Conservation (phyloP, 1,139 yeast species). For the Kurtzmaniella quercitrusa region DNA sequence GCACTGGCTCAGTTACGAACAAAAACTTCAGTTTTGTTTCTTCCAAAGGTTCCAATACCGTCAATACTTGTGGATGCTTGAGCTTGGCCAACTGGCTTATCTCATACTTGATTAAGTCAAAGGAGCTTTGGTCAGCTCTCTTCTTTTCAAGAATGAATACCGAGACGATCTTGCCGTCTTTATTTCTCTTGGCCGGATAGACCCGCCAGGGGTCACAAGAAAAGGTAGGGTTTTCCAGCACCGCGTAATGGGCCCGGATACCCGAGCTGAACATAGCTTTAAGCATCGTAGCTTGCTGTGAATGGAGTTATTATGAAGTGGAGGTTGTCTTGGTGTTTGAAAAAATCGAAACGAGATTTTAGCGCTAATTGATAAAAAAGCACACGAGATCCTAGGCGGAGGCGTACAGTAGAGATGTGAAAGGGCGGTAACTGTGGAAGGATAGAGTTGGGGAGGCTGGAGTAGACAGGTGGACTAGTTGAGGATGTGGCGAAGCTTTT, state of each 20-base stretch:
- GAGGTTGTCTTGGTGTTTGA: too few species aligned
- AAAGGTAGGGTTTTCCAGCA: constrained; percentile 72
- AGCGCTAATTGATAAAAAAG: background rate
- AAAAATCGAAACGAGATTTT: too few species aligned
- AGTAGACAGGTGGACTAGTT: too few species aligned
- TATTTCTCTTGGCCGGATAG: constrained; percentile 73
- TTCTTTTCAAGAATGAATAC: constrained; percentile 88
- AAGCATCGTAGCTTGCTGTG: constrained; percentile 19
- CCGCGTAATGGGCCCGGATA: constrained; percentile 68
- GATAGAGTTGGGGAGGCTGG: too few species aligned
- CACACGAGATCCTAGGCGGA: background rate
- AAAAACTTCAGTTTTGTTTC: constrained; percentile 73
- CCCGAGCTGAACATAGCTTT: constrained; percentile 52
- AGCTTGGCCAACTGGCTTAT: constrained; percentile 71
- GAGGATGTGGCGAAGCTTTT: too few species aligned
- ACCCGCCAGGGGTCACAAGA: constrained; percentile 82
- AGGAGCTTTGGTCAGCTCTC: constrained; percentile 55
- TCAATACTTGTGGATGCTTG: constrained; percentile 82
- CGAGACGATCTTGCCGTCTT: constrained; percentile 57
- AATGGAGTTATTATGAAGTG: too few species aligned
- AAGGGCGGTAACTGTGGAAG: too few species aligned
- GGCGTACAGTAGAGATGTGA: background rate
- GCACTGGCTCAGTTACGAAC: constrained; percentile 82
- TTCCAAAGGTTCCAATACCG: constrained; percentile 82
- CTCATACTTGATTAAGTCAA: constrained; percentile 41